Conservation (phyloP, 2,329 filamentous ascomycete genomes). For the Colletotrichum sp. region DNA sequence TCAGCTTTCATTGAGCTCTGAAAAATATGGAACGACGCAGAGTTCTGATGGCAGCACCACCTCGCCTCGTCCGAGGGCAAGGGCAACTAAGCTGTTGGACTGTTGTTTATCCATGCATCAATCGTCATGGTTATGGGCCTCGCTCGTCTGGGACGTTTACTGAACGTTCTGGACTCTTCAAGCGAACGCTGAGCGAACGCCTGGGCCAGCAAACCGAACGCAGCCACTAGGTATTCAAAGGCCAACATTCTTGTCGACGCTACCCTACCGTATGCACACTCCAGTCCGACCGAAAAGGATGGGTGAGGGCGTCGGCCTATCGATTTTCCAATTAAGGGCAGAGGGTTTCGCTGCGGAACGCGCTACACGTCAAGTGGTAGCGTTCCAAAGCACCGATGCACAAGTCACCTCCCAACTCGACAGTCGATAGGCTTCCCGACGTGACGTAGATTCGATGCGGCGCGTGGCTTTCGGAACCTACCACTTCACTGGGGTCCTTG, state of each 20-base stretch:
- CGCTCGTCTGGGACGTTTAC: not conserved
- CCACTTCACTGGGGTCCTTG: not conserved
- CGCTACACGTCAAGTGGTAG: not conserved
- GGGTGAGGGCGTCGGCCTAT: constrained; percentile 6
- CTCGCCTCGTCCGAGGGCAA: not conserved
- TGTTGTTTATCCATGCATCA: not conserved
- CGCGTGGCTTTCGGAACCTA: constrained; percentile 3
- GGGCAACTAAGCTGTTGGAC: not conserved
- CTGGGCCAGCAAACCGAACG: not conserved
- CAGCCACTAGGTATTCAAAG: not conserved
- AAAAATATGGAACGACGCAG: not conserved
- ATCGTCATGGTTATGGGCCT: not conserved
- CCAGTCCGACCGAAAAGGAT: not conserved
- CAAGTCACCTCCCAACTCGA: not conserved
- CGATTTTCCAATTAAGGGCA: not conserved
- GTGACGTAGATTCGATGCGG: constrained; percentile 12
- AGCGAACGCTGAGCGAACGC: constrained; percentile 1
- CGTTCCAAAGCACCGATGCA: constrained; percentile 2
- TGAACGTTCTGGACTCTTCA: constrained; percentile 13
- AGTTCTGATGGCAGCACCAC: not conserved
- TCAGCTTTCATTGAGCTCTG: not conserved
- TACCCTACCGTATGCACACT: not conserved
- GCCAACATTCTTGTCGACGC: not conserved
- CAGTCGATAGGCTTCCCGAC: not conserved
- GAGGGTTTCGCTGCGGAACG: constrained; percentile 6